phyloP scores from a whole-genome alignment of 306 rosid genomes.

The Castanospermum australe region DNA sequence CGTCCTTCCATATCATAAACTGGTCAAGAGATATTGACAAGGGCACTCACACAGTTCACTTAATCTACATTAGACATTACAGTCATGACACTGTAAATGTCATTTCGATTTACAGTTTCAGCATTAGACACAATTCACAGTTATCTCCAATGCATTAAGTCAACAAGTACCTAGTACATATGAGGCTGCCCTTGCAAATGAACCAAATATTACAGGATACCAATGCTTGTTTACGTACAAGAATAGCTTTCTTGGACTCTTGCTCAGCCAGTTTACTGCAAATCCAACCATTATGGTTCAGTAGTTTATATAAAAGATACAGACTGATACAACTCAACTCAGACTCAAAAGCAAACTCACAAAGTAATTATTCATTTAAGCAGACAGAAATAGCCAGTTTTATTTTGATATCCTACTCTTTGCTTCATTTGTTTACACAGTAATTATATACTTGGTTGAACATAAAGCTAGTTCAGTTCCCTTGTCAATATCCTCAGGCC shows the following conservation, averaged over 20 bases:
- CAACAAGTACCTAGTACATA: conserved; percentile 54
- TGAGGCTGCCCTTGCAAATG: conserved; percentile 64
- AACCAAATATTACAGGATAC: conserved; percentile 70
- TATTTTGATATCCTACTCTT: neutral
- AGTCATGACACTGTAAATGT: neutral
- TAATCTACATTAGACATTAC: neutral
- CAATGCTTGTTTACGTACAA: conserved; percentile 54
- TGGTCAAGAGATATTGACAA: neutral
- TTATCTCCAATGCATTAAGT: neutral
- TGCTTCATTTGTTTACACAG: neutral
- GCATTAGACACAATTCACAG: neutral
- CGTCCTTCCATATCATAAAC: neutral
- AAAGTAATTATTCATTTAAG: conserved; percentile 15
- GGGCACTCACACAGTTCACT: neutral
- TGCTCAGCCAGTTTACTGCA: conserved; percentile 61
- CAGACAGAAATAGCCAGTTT: neutral
- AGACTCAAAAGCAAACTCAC: conserved; percentile 14
- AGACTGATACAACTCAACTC: neutral
- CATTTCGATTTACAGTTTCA: neutral
- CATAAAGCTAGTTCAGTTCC: conserved; percentile 7
- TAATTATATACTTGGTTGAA: neutral
- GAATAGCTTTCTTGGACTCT: conserved; percentile 53
- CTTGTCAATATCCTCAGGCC: neutral
- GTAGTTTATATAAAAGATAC: neutral
- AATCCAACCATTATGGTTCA: conserved; percentile 14